phyloP scores from a whole-genome alignment of 352 stramenopile genomes.

The Globisporangium spiculum region DNA sequence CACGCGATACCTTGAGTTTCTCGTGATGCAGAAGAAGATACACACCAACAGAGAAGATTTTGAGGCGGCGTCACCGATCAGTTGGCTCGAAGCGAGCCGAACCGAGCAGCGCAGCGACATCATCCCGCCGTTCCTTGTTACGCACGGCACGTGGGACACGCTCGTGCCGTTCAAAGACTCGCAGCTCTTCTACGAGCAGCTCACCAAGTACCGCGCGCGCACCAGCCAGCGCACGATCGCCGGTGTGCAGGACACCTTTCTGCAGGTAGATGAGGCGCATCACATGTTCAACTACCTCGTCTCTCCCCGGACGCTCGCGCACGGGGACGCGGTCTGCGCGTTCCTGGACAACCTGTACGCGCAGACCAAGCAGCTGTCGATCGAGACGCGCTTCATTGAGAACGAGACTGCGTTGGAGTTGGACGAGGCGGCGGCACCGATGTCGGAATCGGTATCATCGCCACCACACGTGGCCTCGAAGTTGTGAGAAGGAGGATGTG shows the following conservation, averaged over 20 bases:
- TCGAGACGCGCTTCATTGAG: not conserved
- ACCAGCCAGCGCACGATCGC: slow-evolving; percentile 10
- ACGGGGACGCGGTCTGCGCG: slow-evolving; percentile 60
- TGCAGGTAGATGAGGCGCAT: slow-evolving; percentile 55
- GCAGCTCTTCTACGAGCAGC: slow-evolving; percentile 56
- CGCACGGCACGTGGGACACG: slow-evolving; percentile 66
- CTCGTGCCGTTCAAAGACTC: slow-evolving; percentile 75
- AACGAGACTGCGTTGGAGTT: not conserved
- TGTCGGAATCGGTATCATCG: not conserved
- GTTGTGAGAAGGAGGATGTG: slow-evolving; percentile 1
- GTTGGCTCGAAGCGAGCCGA: slow-evolving; percentile 44
- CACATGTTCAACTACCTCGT: slow-evolving; percentile 78
- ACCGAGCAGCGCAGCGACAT: slow-evolving; percentile 23
- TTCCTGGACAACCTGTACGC: slow-evolving; percentile 60
- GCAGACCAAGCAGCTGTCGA: slow-evolving; percentile 35
- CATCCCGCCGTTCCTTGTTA: slow-evolving; percentile 75
- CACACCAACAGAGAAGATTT: slow-evolving; percentile 39
- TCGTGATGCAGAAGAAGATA: slow-evolving; percentile 71
- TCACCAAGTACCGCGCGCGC: slow-evolving; percentile 15
- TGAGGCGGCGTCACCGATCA: slow-evolving; percentile 56
- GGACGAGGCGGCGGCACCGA: not conserved
- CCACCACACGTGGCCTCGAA: not conserved
- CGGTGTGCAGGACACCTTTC: slow-evolving; percentile 55
- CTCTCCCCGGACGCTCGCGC: slow-evolving; percentile 62
- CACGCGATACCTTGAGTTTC: slow-evolving; percentile 59